Percentiles rank a stretch among this genome's conserved stretches.
These are phyloP conservation scores for Aquilaria malaccensis DNA, from an alignment of 345 rosid genomes.

Conservation along the genomic window DNA sequence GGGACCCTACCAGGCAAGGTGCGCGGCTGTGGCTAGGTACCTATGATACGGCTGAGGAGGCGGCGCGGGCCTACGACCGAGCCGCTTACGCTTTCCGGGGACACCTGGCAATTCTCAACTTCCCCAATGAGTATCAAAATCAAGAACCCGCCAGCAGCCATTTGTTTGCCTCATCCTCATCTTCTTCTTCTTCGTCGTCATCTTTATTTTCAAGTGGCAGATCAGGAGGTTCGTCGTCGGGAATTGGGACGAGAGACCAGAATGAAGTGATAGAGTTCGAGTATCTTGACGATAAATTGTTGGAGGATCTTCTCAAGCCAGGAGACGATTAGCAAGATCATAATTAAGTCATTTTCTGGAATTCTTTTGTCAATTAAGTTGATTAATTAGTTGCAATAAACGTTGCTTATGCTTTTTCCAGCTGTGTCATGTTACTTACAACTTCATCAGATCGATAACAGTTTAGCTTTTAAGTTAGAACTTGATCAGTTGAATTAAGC, in stretches of 20 bases:
- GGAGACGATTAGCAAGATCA: background rate
- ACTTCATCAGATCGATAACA: too few relatives aligned
- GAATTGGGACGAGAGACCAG: constrained; percentile 5
- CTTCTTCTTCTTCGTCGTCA: constrained; percentile 2
- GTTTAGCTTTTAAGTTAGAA: too few relatives aligned
- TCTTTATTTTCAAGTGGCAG: constrained; percentile 10
- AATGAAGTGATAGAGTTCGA: constrained; percentile 68
- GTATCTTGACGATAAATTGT: constrained; percentile 54
- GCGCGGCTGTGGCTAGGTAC: constrained; percentile 71
- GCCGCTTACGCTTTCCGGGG: constrained; percentile 56
- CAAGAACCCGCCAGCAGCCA: background rate
- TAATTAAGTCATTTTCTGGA: background rate
- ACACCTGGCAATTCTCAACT: constrained; percentile 52
- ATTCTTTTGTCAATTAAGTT: background rate
- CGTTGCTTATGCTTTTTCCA: too few relatives aligned
- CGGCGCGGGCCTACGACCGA: constrained; percentile 54
- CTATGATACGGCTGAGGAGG: constrained; percentile 48
- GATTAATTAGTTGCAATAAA: background rate
- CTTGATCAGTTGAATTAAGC: too few relatives aligned
- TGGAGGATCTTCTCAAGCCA: constrained; percentile 63
- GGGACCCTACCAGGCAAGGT: constrained; percentile 62
- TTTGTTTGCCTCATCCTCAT: background rate
- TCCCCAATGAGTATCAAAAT: constrained; percentile 48
- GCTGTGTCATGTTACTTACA: too few relatives aligned
- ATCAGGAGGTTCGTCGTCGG: constrained; percentile 13